phyloP scores from a whole-genome alignment of 306 rosid species.

The Vachellia pachyceras region DNA sequence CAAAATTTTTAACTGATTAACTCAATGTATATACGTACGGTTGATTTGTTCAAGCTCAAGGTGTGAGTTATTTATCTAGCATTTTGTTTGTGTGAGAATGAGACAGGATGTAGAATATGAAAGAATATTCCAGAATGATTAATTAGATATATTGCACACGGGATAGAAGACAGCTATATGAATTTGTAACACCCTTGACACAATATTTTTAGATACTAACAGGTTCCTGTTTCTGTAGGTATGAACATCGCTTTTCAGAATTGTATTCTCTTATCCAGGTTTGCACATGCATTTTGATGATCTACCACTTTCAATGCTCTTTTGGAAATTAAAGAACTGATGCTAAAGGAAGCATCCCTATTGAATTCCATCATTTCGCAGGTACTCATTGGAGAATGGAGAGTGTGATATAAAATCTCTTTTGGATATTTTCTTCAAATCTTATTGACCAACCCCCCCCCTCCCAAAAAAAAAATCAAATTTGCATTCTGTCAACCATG shows the following conservation, averaged over 20 bases:
- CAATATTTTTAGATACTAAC: slow-evolving; percentile 28
- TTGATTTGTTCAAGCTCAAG: slow-evolving; percentile 18
- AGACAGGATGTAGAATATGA: not conserved
- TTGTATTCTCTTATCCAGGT: slow-evolving; percentile 81
- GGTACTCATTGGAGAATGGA: slow-evolving; percentile 51
- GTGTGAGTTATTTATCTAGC: slow-evolving; percentile 22
- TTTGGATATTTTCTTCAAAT: slow-evolving; percentile 17
- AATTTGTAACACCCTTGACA: slow-evolving; percentile 12
- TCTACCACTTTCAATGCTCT: slow-evolving; percentile 80
- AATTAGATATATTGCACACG: slow-evolving; percentile 5
- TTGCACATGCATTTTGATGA: slow-evolving; percentile 19
- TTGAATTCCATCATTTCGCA: slow-evolving; percentile 88
- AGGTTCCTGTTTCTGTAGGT: slow-evolving; percentile 60
- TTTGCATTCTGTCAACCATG: not conserved
- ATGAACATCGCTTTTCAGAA: slow-evolving; percentile 76
- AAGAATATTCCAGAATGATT: not conserved
- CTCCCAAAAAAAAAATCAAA: not conserved
- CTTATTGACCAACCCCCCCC: not conserved
- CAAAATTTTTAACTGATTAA: slow-evolving; percentile 1
- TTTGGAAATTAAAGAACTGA: slow-evolving; percentile 89
- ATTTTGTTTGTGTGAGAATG: slow-evolving; percentile 1
- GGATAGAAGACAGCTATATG: slow-evolving; percentile 27
- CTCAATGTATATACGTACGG: too few relatives aligned
- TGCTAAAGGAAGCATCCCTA: slow-evolving; percentile 87
- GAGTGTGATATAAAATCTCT: slow-evolving; percentile 28